Percentiles rank a stretch among this genome's conserved stretches.
Conservation (phyloP, 768 basidiomycete species). For the Ramaria rubella region DNA sequence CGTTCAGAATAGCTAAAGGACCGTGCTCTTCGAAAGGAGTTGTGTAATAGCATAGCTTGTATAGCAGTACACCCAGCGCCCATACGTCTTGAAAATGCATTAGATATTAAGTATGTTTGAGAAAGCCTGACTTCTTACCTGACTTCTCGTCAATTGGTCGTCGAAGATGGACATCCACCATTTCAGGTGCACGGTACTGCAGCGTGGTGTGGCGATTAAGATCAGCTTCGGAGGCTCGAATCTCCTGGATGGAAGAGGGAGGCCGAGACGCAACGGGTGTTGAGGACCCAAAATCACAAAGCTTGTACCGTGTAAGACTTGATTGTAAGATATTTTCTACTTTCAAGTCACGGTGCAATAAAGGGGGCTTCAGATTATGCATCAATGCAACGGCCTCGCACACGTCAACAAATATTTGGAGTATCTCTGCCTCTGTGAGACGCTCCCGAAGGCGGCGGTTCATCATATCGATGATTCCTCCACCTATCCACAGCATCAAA, state of each 20-base stretch:
- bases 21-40: conserved; percentile 99
- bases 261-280: conserved; percentile 62
- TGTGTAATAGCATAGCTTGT: conserved; percentile 99
- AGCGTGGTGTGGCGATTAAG: conserved; percentile 92
- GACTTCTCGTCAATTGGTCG: conserved; percentile 88
- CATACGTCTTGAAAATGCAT: conserved; percentile 62
- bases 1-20: conserved; percentile 91
- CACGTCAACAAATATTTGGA: conserved; percentile 96
- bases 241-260: conserved; percentile 75
- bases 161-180: conserved; percentile 86
- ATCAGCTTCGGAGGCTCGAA: conserved; percentile 82
- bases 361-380: conserved; percentile 86
- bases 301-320: conserved; percentile 76
- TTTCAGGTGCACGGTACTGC: conserved; percentile 98
- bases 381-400: conserved; percentile 96
- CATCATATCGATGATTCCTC: conserved; percentile 99
- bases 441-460: conserved; percentile 92
- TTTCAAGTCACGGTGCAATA: conserved; percentile 96
- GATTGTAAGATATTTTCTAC: conserved; percentile 98
- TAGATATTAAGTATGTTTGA: background rate
- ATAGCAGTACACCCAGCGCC: conserved; percentile 94
- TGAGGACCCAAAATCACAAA: conserved; percentile 97
- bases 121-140: conserved; percentile 15
- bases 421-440: conserved; percentile 90
- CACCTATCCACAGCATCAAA: conserved; percentile 46